A percentile compares a stretch with the other conserved stretches of the same genome.
phyloP scores from a whole-genome alignment of 768 basidiomycete species.

The Agrocybe pediades region DNA sequence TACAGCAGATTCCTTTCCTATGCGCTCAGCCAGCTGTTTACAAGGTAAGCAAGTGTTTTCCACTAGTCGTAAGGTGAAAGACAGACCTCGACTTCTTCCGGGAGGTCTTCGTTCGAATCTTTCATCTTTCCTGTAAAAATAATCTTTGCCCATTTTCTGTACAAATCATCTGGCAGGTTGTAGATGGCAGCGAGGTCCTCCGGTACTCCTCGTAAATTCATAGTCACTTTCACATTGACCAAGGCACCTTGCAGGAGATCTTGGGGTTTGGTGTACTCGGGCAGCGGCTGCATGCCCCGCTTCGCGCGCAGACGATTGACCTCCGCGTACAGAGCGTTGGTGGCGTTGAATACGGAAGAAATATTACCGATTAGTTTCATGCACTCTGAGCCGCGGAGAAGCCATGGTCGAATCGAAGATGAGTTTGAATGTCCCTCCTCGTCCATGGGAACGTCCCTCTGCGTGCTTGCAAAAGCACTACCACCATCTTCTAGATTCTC shows the following conservation, averaged over 20 bases:
- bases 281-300: constrained; percentile 46
- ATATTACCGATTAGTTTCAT: constrained; percentile 44
- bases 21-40: constrained; percentile 45
- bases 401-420: constrained; percentile 53
- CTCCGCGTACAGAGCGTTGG: constrained; percentile 47
- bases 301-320: constrained; percentile 63
- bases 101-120: constrained; percentile 22
- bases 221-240: constrained; percentile 63
- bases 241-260: constrained; percentile 62
- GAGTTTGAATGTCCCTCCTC: constrained; percentile 11
- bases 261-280: constrained; percentile 31
- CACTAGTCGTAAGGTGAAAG: neutral
- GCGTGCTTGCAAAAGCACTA: constrained; percentile 54
- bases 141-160: constrained; percentile 45
- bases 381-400: constrained; percentile 62
- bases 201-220: constrained; percentile 70
- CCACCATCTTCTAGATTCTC: constrained; percentile 20
- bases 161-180: constrained; percentile 55
- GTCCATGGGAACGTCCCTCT: constrained; percentile 46
- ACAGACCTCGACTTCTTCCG: constrained; percentile 29
- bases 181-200: constrained; percentile 78
- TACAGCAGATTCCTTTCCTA: constrained; percentile 44
- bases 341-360: constrained; percentile 39
- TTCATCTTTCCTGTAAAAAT: constrained; percentile 18
- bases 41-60: neutral